Percentiles rank a stretch among this genome's conserved stretches.
phyloP scores from a whole-genome alignment of 2,329 filamentous ascomycete species.

The Hypocrella siamensis region DNA sequence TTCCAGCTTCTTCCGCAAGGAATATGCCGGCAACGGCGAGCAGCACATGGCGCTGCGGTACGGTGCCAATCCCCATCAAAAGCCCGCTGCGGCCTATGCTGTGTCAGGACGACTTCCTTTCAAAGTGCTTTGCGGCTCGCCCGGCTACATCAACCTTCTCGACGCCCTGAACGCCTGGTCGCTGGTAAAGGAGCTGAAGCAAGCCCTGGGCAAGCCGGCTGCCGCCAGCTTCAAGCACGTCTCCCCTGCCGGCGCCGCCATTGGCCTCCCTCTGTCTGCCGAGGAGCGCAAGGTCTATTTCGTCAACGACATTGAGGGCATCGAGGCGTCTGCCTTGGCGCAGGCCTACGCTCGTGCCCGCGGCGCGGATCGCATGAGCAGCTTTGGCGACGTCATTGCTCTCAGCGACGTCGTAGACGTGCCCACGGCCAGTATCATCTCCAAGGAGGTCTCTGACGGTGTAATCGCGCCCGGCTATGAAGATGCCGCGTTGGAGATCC shows the following conservation, averaged over 20 bases:
- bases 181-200: slow-evolving; percentile 87
- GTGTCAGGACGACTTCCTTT: slow-evolving; percentile 68
- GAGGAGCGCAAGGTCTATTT: slow-evolving; percentile 97
- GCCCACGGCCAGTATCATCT: slow-evolving; percentile 92
- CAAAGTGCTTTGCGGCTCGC: slow-evolving; percentile 78
- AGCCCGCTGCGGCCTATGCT: slow-evolving; percentile 77
- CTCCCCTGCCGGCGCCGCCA: slow-evolving; percentile 87
- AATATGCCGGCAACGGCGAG: slow-evolving; percentile 74
- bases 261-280: slow-evolving; percentile 71
- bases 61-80: slow-evolving; percentile 95
- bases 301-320: slow-evolving; percentile 83
- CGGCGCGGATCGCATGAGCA: slow-evolving; percentile 96
- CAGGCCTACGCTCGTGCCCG: slow-evolving; percentile 93
- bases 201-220: slow-evolving; percentile 72
- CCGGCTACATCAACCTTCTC: slow-evolving; percentile 94
- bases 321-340: slow-evolving; percentile 73
- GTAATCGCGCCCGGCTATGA: slow-evolving; percentile 84
- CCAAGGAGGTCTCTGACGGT: slow-evolving; percentile 92
- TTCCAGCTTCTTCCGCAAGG: slow-evolving; percentile 91
- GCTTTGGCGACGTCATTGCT: slow-evolving; percentile 92
- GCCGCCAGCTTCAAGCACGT: slow-evolving; percentile 99
- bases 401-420: slow-evolving; percentile 83
- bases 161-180: slow-evolving; percentile 96
- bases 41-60: slow-evolving; percentile 83
- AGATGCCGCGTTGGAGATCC: slow-evolving; percentile 71